phyloP scores from a whole-genome alignment of 2,329 filamentous ascomycete species.

The Elsinoe arachidis region DNA sequence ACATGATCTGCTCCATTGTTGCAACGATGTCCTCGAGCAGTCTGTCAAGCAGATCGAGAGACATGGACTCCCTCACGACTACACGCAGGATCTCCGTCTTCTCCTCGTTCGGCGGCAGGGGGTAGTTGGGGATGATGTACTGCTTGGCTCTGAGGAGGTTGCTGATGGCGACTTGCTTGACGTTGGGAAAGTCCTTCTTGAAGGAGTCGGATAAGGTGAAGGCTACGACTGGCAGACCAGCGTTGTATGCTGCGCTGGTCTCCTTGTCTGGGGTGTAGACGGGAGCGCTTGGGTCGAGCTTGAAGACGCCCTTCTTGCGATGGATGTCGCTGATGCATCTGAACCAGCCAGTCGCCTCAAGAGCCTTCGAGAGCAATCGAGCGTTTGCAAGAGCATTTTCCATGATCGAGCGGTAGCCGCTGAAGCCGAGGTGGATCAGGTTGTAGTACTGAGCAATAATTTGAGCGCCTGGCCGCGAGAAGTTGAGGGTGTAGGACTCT shows the following conservation, averaged over 20 bases:
- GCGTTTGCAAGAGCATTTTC: conserved; percentile 60
- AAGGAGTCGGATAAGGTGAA: conserved; percentile 57
- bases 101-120: conserved; percentile 53
- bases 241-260: conserved; percentile 52
- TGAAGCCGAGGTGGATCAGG: conserved; percentile 59
- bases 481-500: conserved; percentile 63
- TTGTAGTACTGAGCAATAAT: conserved; percentile 67
- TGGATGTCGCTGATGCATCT: conserved; percentile 58
- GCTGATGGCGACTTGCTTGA: conserved; percentile 56
- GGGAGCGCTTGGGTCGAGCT: conserved; percentile 35
- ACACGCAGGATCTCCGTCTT: conserved; percentile 58
- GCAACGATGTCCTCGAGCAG: conserved; percentile 53
- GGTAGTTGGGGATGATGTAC: conserved; percentile 65
- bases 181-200: conserved; percentile 50
- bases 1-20: conserved; percentile 54
- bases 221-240: conserved; percentile 59
- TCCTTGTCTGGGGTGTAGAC: conserved; percentile 38
- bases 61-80: conserved; percentile 59
- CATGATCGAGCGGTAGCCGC: conserved; percentile 56
- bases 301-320: conserved; percentile 39
- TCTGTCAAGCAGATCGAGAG: conserved; percentile 57
- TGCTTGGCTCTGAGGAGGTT: conserved; percentile 56
- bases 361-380: conserved; percentile 51
- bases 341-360: conserved; percentile 61
- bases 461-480: conserved; percentile 61